Percentiles rank a stretch among this genome's conserved stretches.
phyloP scores from a whole-genome alignment of 345 rosid species.

The Gossypium anomalum region DNA sequence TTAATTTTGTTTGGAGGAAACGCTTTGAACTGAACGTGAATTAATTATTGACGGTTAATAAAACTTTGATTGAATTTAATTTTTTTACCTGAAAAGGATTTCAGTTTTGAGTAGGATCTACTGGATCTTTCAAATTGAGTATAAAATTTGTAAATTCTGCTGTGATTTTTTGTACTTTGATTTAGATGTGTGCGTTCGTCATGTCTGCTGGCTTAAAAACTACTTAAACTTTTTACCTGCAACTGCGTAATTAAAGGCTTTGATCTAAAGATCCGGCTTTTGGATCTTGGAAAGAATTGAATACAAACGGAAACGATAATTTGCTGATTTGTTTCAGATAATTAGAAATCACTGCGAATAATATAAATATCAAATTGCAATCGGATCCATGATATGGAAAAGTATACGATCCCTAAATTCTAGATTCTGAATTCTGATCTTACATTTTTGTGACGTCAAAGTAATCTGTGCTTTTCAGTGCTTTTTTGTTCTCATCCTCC shows the following conservation, averaged over 20 bases:
- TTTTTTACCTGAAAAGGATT: neutral
- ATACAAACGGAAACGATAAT: neutral
- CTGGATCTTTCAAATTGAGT: neutral
- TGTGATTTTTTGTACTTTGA: neutral
- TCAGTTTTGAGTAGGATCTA: slow-evolving; percentile 6
- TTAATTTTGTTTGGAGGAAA: neutral
- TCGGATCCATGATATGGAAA: neutral
- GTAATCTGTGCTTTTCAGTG: neutral
- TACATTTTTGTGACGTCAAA: neutral
- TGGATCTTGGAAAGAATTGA: neutral
- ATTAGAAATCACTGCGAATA: neutral
- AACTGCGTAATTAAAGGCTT: neutral
- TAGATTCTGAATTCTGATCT: neutral
- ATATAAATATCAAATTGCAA: neutral
- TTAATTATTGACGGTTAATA: neutral
- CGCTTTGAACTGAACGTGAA: neutral
- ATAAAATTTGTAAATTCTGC: neutral
- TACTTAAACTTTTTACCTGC: neutral
- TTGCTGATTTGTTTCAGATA: neutral
- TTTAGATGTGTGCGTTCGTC: neutral
- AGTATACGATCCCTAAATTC: neutral
- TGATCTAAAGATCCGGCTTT: neutral
- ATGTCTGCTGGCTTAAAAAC: neutral
- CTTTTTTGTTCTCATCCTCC: too few species aligned
- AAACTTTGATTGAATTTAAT: neutral